Conservation (phyloP, 2,329 filamentous ascomycete genomes). For the Fusarium sp. region DNA sequence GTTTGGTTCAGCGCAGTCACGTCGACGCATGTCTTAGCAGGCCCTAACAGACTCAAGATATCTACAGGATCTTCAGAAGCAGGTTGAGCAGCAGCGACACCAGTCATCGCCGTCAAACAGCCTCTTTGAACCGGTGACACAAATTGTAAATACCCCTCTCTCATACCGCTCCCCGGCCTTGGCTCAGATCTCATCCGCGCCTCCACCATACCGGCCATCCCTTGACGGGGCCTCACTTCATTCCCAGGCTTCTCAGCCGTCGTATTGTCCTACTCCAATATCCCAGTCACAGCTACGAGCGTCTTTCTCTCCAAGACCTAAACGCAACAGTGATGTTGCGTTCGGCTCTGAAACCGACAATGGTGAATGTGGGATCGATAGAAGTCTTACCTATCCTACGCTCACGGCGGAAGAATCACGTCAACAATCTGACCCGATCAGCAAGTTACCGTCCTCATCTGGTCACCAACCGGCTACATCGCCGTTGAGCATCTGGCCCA, state of each 20-base stretch:
- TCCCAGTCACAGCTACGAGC: slow-evolving; percentile 14
- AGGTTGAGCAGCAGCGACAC: slow-evolving; percentile 36
- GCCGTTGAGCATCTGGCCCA: slow-evolving; percentile 48
- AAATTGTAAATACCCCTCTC: not conserved
- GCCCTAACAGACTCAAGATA: slow-evolving; percentile 38
- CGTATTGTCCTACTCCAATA: slow-evolving; percentile 29
- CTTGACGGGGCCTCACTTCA: slow-evolving; percentile 17
- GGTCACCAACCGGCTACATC: slow-evolving; percentile 21
- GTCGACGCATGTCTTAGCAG: not conserved
- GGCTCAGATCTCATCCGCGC: slow-evolving; percentile 8
- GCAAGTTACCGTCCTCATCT: slow-evolving; percentile 12
- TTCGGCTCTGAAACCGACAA: slow-evolving; percentile 25
- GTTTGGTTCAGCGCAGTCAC: slow-evolving; percentile 35
- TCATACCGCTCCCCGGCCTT: slow-evolving; percentile 30
- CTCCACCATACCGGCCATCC: slow-evolving; percentile 38
- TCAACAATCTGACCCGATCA: slow-evolving; percentile 22
- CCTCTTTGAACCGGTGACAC: slow-evolving; percentile 6
- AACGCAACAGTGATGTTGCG: slow-evolving; percentile 29
- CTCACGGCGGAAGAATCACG: slow-evolving; percentile 34
- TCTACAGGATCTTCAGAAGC: slow-evolving; percentile 45
- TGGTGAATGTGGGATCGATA: slow-evolving; percentile 31
- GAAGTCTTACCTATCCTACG: slow-evolving; percentile 36
- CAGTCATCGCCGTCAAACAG: slow-evolving; percentile 26
- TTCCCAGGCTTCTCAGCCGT: slow-evolving; percentile 16
- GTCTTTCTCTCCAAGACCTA: slow-evolving; percentile 12